phyloP scores from a whole-genome alignment of 257 asterid genomes.

The Marsdenia floribunda region DNA sequence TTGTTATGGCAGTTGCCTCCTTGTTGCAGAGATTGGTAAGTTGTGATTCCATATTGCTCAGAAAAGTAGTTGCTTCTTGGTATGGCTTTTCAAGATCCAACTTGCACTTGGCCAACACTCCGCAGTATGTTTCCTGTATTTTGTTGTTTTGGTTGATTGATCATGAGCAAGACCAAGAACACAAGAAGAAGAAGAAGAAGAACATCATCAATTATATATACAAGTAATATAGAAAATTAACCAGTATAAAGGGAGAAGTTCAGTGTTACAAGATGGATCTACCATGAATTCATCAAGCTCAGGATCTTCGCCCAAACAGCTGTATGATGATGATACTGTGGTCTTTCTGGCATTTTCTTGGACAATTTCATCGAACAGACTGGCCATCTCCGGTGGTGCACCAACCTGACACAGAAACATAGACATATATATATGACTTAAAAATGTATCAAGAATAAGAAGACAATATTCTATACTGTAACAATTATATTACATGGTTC shows the following conservation, averaged over 20 bases:
- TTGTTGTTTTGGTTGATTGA: not conserved
- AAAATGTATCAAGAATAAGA: not conserved
- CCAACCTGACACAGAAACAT: constrained; percentile 43
- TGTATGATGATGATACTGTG: constrained; percentile 13
- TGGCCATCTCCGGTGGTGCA: constrained; percentile 50
- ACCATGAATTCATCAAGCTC: constrained; percentile 70
- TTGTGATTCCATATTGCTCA: constrained; percentile 23
- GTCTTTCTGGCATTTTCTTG: constrained; percentile 29
- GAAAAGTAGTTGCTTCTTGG: constrained; percentile 27
- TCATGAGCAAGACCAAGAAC: not conserved
- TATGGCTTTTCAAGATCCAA: constrained; percentile 23
- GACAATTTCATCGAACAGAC: constrained; percentile 43
- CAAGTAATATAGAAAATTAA: too few species aligned
- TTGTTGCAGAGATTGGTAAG: constrained; percentile 24
- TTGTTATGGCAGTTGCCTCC: not conserved
- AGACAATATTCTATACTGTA: not conserved
- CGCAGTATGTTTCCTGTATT: constrained; percentile 23
- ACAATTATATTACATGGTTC: not conserved
- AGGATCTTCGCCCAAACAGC: constrained; percentile 42
- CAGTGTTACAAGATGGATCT: constrained; percentile 9
- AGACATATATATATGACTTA: not conserved
- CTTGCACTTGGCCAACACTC: constrained; percentile 23
- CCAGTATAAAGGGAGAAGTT: not conserved
- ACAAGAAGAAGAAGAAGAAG: too few species aligned
- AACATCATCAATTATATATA: not conserved